A percentile compares a stretch with the other conserved stretches of the same genome.
These are phyloP conservation scores for Scheffersomyces lignosus DNA, from an alignment of 805 yeast genomes.

Conservation along the genomic window DNA sequence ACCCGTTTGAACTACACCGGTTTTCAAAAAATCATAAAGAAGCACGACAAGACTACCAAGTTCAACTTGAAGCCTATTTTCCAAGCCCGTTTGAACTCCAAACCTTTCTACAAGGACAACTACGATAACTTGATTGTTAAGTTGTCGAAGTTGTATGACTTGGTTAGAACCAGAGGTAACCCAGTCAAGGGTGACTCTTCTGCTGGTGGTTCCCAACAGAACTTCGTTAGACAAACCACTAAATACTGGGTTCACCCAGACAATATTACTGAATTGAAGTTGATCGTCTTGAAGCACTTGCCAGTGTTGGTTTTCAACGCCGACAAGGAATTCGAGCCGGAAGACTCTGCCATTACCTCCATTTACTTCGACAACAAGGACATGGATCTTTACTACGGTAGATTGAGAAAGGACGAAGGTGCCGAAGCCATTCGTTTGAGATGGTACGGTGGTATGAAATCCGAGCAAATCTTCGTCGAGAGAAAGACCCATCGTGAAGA, in stretches of 20 bases:
- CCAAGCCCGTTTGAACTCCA: conserved; percentile 87
- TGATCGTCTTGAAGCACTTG: conserved; percentile 87
- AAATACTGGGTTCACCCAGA: conserved; percentile 99
- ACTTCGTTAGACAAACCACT: conserved; percentile 97
- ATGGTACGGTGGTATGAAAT: conserved; percentile 98
- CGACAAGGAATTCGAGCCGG: conserved; percentile 91
- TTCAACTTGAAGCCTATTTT: conserved; percentile 82
- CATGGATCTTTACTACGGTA: conserved; percentile 89
- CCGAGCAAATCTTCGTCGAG: conserved; percentile 91
- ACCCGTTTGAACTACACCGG: conserved; percentile 94
- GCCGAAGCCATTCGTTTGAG: conserved; percentile 97
- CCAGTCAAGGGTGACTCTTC: conserved; percentile 93
- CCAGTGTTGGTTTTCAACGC: conserved; percentile 97
- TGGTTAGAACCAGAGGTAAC: conserved; percentile 93
- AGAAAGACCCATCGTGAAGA: conserved; percentile 98
- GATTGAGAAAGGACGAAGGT: conserved; percentile 95
- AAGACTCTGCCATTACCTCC: conserved; percentile 95
- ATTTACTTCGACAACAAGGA: conserved; percentile 90
- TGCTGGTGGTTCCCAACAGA: conserved; percentile 98
- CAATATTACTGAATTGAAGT: conserved; percentile 92
- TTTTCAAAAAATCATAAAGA: conserved; percentile 92
- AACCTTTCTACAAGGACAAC: conserved; percentile 94
- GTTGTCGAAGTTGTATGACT: conserved; percentile 82
- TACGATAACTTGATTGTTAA: conserved; percentile 87
- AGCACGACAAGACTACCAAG: conserved; percentile 87